Percentiles rank a stretch among this genome's conserved stretches.
Evolutionary conservation across 805 yeast species (phyloP).

Genomic region (Suhomyces pyralidae): DNA sequence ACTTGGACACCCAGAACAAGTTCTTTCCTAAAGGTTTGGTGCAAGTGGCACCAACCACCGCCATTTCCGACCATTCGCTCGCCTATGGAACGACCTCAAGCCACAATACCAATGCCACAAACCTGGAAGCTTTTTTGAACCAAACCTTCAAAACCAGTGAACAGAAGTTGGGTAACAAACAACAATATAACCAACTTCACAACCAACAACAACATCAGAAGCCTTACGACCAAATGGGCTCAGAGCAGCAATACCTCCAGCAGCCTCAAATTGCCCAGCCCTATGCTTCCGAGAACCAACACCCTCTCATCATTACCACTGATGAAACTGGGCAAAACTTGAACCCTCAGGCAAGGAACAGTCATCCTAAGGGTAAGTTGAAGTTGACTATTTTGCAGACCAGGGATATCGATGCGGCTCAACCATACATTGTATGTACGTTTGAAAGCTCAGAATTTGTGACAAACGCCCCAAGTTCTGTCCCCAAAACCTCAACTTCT

Average conservation of each 20-base stretch:
- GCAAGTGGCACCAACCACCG: constrained; percentile 60
- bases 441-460: constrained; percentile 90
- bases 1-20: constrained; percentile 12
- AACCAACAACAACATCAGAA: constrained; percentile 7
- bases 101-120: constrained; percentile 12
- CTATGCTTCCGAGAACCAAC: constrained; percentile 11
- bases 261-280: constrained; percentile 6
- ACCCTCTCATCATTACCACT: constrained; percentile 37
- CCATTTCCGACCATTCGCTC: constrained; percentile 57
- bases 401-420: constrained; percentile 58
- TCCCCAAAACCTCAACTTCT: constrained; percentile 22
- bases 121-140: constrained; percentile 22
- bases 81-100: constrained; percentile 63
- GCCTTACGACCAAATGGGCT: not conserved
- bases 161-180: constrained; percentile 10
- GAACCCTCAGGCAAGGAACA: constrained; percentile 21
- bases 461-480: constrained; percentile 69
- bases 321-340: constrained; percentile 39
- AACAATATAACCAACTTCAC: constrained; percentile 9
- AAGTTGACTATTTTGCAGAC: constrained; percentile 82
- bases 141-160: constrained; percentile 20
- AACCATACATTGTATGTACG: constrained; percentile 87
- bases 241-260: not conserved
- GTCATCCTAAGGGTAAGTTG: constrained; percentile 74
- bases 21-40: constrained; percentile 39